These are phyloP conservation scores for Dactylonectria macrodidyma DNA, from an alignment of 2,329 filamentous ascomycete genomes.

Conservation along the genomic window DNA sequence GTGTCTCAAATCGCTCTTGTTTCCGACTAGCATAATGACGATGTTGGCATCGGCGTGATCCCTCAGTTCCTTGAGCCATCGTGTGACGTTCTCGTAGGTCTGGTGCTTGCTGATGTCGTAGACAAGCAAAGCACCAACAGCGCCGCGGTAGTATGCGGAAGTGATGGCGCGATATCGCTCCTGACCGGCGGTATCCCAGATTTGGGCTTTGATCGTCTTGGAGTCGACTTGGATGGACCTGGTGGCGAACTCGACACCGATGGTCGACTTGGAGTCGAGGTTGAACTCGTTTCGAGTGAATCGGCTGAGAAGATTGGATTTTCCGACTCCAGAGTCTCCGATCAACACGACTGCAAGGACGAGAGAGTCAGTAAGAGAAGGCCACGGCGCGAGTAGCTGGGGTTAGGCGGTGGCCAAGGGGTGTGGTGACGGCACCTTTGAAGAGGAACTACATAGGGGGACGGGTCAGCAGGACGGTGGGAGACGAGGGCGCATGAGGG, in stretches of 20 bases:
- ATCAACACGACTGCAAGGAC: conserved; percentile 87
- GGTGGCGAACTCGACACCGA: conserved; percentile 99
- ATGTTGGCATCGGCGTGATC: conserved; percentile 99
- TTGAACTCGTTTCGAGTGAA: conserved; percentile 99
- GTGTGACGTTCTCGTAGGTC: conserved; percentile 98
- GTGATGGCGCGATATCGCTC: conserved; percentile 99
- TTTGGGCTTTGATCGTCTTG: conserved; percentile 99
- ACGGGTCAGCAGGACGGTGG: conserved; percentile 50
- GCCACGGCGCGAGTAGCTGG: conserved; percentile 32
- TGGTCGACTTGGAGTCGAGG: conserved; percentile 99
- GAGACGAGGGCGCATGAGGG: conserved; percentile 37
- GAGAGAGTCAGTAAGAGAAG: conserved; percentile 50
- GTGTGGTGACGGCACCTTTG: conserved; percentile 79
- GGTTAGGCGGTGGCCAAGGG: conserved; percentile 35
- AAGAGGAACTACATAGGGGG: conserved; percentile 86
- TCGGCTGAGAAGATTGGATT: conserved; percentile 99
- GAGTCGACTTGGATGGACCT: conserved; percentile 98
- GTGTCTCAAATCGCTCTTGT: conserved; percentile 99
- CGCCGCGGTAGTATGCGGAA: conserved; percentile 98
- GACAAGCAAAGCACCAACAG: conserved; percentile 95
- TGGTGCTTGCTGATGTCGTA: conserved; percentile 99
- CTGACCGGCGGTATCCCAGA: conserved; percentile 99
- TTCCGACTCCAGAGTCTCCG: conserved; percentile 99
- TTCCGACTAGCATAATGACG: conserved; percentile 99
- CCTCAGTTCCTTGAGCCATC: conserved; percentile 98